phyloP scores from a whole-genome alignment of 2,329 filamentous ascomycete genomes.

The Chrysoporthe deuterocubensis region DNA sequence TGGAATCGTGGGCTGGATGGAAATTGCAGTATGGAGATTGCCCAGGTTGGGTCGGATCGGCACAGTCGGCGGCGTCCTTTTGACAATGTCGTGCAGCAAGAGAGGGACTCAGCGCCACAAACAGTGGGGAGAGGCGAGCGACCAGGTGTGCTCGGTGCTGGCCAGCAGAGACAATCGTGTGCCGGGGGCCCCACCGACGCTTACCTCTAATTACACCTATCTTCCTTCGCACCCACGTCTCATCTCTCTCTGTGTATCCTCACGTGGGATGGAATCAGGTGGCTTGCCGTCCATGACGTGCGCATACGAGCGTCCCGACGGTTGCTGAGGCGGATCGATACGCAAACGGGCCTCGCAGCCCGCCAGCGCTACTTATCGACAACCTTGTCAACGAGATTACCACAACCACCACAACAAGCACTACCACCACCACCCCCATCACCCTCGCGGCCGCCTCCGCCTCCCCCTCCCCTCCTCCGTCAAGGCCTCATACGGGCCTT shows the following conservation, averaged over 20 bases:
- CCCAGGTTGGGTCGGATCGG: neutral
- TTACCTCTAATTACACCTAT: constrained; percentile 8
- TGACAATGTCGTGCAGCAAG: constrained; percentile 7
- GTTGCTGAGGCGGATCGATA: neutral
- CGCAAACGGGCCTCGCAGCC: neutral
- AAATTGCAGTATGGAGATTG: constrained; percentile 1
- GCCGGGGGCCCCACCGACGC: neutral
- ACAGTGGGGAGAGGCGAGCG: neutral
- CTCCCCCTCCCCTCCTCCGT: neutral
- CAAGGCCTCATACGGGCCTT: neutral
- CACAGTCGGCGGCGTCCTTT: constrained; percentile 1
- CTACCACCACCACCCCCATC: too few species aligned
- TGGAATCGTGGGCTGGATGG: neutral
- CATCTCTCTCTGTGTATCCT: neutral
- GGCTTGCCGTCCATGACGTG: neutral
- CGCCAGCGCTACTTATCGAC: neutral
- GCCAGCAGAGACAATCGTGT: constrained; percentile 1
- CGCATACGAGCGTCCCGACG: neutral
- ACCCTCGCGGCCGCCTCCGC: neutral
- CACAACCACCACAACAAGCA: neutral
- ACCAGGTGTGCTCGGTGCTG: neutral
- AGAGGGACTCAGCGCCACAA: neutral
- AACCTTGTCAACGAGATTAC: constrained; percentile 3
- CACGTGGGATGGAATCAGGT: neutral
- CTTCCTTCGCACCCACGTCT: constrained; percentile 8